Base-by-base conservation (phyloP, 345 rosid genomes). In the Gossypium thurberi region DNA sequence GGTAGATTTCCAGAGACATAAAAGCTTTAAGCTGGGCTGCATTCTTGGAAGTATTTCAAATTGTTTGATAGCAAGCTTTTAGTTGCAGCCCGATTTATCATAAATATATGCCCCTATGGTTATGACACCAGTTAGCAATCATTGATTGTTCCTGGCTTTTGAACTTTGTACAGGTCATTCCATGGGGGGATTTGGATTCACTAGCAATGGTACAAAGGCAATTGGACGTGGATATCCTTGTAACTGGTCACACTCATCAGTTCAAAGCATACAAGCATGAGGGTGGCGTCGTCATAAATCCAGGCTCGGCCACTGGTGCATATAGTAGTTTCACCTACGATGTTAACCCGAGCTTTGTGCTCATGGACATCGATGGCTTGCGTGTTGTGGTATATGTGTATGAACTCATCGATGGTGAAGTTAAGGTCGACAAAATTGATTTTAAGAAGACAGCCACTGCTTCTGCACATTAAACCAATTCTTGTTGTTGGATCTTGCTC, bases 131-230 rank as follows among this genome's bases (percentile, higher is more conserved):
- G 14, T 40, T n/a, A n/a, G 67, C 48, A n/a, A 62, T 37, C 15
- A 1, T 63, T 63, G 42, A 63, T 20, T 5, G 14, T 21, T 21
- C 23, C n/a, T 13, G 1, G 40, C 40, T 46, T 46, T 46, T 46
- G 3, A 44, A 23, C 73, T 28, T 68, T 51, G 23, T 60, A 51
- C 79, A 92, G 98, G 98, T 94, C 52, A 79, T 92, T 80, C 98
- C 98, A 9, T 94, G 98, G 98, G 98, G 98, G 51, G 98, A 94
- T 83, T 79, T 94, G 65, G 98, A 94, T 60, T 92, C 97, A 3
- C 84, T 94, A 55, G 94, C 98, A 43, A 92, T 94, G 98, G 88
- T 94, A 18, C 98, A 94, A 79, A 87, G 98, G 75, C 97, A 92
- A 77, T 87, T 94, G 72, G 98, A 89, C 26, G 98, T 94, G 2